phyloP scores from a whole-genome alignment of 2,329 filamentous ascomycete genomes.

The Graphilbum sp. region DNA sequence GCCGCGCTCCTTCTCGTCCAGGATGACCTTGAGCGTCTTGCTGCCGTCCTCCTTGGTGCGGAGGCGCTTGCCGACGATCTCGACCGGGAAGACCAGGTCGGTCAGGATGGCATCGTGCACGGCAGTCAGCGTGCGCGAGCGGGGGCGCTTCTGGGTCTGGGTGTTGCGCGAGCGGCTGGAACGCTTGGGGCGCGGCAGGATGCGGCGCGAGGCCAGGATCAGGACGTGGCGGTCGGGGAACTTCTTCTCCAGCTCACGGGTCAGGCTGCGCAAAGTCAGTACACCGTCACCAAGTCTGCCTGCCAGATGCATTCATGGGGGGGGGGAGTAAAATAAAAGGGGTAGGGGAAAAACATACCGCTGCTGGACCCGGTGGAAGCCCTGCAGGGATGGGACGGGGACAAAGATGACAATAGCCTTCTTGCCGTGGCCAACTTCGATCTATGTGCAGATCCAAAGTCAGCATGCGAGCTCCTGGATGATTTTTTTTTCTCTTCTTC shows the following conservation, averaged over 20 bases:
- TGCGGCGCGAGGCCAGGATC: conserved; percentile 97
- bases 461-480: conserved; percentile 63
- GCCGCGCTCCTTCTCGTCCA: conserved; percentile 99
- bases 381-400: conserved; percentile 93
- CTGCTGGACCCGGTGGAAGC: conserved; percentile 99
- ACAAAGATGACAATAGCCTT: conserved; percentile 99
- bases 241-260: conserved; percentile 99
- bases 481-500: conserved; percentile 6
- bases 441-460: conserved; percentile 62
- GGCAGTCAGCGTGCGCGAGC: conserved; percentile 91
- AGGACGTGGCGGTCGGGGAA: conserved; percentile 99
- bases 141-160: conserved; percentile 97
- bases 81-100: conserved; percentile 98
- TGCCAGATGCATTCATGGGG: too few species aligned
- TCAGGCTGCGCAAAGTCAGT: conserved; percentile 48
- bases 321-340: background rate
- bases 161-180: conserved; percentile 90
- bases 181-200: conserved; percentile 95
- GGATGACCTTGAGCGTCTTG: conserved; percentile 97
- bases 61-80: conserved; percentile 98
- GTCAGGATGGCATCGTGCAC: conserved; percentile 97
- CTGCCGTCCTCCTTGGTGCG: conserved; percentile 97
- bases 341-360: conserved; percentile 48
- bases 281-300: too few species aligned
- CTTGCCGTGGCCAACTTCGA: conserved; percentile 99